Evolutionary conservation across 805 yeast species (phyloP), one percentile per base, ranked within the genome.

Genomic region (Jamesozyma jinghongensis): DNA sequence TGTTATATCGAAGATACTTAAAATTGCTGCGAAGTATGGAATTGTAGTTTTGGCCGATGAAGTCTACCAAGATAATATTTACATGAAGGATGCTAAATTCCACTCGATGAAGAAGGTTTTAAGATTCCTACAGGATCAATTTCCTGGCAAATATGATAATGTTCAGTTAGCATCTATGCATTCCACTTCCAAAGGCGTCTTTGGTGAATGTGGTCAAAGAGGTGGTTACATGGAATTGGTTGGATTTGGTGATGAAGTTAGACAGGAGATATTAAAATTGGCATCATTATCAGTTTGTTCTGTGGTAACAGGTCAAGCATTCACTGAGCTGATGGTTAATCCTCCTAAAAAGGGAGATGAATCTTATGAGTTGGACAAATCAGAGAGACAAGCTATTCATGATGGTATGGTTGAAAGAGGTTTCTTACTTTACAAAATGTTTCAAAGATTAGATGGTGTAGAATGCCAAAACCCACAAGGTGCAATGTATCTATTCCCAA

Each of bases 171-270:
- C 94, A 2, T 88, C 97, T 2, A 66, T 92, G 50, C 97, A 92
- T 64, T 87, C 97, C n/a, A 87, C 94, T 30, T 90, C 97, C 13
- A 92, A 92, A 66, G 99, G 99, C 58, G 85, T 86, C 51, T 74
- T 84, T 50, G 99, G 98, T 44, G 99, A 92, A 66, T 92, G 99
- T 72, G 99, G 99, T 44, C 98, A 92, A 69, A 81, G 99, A 67
- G 99, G 97, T 53, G 99, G 99, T 5, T 92, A 90, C 69, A 84
- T 92, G 92, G 99, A 92, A 64, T 65, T 88, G 4, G 73, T 81
- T 7, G 95, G 96, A 0, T 84, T 92, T 62, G 67, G 71, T 17
- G 69, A 69, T 3, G 85, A 81, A 31, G 79, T 87, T 10, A 66
- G 70, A 50, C 81, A 75, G 18, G 72, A 83, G 41, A 71, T 92